phyloP scores from a whole-genome alignment of 192 early-diverging fungal species.

The Podila epigama region DNA sequence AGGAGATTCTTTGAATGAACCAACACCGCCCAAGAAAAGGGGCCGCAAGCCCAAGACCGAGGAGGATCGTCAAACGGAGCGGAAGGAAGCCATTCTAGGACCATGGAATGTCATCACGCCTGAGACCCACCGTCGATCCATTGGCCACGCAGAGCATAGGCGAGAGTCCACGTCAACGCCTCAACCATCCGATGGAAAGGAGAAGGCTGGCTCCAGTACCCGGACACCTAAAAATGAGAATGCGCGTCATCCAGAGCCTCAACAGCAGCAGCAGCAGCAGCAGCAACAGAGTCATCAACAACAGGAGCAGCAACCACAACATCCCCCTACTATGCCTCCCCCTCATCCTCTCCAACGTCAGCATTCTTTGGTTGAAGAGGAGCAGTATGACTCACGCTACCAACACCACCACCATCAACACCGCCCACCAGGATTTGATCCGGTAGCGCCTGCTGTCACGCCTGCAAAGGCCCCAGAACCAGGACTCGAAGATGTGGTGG shows the following conservation, averaged over 20 bases:
- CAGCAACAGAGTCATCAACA: constrained; percentile 4
- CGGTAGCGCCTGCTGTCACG: not conserved
- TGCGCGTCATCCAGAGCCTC: not conserved
- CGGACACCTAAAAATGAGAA: not conserved
- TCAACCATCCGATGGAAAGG: not conserved
- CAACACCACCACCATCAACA: not conserved
- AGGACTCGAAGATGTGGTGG: constrained; percentile 19
- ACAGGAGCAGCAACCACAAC: constrained; percentile 10
- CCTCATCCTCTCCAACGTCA: not conserved
- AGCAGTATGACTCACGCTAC: not conserved
- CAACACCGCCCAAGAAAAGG: constrained; percentile 1
- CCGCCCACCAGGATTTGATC: not conserved
- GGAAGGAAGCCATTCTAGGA: constrained; percentile 2
- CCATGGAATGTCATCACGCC: constrained; percentile 13
- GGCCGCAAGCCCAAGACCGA: constrained; percentile 8
- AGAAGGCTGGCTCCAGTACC: not conserved
- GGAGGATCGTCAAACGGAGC: constrained; percentile 3
- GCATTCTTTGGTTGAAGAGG: not conserved
- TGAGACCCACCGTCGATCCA: constrained; percentile 12
- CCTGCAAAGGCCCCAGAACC: constrained; percentile 15
- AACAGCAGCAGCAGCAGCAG: constrained; percentile 3
- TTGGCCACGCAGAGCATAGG: constrained; percentile 12
- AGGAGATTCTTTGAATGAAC: not conserved
- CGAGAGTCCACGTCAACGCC: not conserved
- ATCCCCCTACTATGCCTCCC: not conserved